Conservation (phyloP, 2,329 filamentous ascomycete genomes). For the Orbilia brochopaga region DNA sequence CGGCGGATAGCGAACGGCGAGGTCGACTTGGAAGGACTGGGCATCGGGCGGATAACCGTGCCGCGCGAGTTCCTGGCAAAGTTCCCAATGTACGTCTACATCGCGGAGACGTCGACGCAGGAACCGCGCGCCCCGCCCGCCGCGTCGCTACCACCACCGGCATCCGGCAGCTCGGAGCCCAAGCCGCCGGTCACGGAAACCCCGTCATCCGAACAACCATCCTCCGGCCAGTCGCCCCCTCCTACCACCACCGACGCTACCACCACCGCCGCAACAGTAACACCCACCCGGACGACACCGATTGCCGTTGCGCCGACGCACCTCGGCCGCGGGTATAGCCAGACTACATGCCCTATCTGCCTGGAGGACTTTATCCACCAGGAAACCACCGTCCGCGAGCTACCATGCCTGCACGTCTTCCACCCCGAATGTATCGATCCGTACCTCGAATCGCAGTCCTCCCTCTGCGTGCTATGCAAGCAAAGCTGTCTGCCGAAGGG, state of each 20-base stretch:
- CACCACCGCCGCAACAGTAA: background rate
- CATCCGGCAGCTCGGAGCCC: background rate
- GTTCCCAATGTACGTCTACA: conserved; percentile 81
- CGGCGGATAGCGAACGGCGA: conserved; percentile 77
- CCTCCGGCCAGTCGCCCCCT: conserved; percentile 1
- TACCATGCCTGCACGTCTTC: conserved; percentile 91
- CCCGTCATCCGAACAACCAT: background rate
- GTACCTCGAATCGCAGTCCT: conserved; percentile 78
- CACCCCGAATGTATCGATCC: conserved; percentile 90
- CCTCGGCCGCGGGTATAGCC: conserved; percentile 62
- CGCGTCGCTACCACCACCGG: conserved; percentile 5
- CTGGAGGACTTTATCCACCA: conserved; percentile 77
- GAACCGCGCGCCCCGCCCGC: conserved; percentile 14
- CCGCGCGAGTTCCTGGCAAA: conserved; percentile 72
- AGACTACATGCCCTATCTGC: conserved; percentile 89
- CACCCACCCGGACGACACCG: background rate
- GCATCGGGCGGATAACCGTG: conserved; percentile 80
- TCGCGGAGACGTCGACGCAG: conserved; percentile 56
- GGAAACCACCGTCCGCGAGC: conserved; percentile 76
- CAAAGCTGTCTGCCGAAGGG: conserved; percentile 75
- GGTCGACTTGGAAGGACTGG: conserved; percentile 82
- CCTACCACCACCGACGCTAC: conserved; percentile 4
- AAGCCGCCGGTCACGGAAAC: background rate
- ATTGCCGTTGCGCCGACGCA: conserved; percentile 56
- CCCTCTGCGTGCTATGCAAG: conserved; percentile 90